phyloP scores from a whole-genome alignment of 2,329 filamentous ascomycete genomes.

The Triangularia setosa region DNA sequence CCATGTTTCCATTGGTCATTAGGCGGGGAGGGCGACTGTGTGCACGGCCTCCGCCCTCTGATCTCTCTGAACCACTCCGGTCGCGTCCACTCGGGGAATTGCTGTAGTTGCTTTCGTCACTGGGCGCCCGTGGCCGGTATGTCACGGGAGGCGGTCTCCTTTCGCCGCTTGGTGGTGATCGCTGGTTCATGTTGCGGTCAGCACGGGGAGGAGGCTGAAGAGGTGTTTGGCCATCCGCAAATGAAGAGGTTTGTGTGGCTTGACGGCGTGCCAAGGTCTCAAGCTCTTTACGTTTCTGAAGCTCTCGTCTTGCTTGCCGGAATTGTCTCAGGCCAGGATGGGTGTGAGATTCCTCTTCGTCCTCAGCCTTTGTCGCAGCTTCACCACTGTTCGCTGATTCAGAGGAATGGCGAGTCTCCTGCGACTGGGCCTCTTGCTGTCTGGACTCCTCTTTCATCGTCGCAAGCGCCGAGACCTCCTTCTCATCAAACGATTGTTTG shows the following conservation, averaged over 20 bases:
- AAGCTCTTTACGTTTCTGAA: constrained; percentile 53
- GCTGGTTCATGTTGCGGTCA: constrained; percentile 19
- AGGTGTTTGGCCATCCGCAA: constrained; percentile 11
- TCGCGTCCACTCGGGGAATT: constrained; percentile 43
- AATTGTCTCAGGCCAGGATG: constrained; percentile 55
- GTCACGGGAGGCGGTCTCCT: constrained; percentile 42
- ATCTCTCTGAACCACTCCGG: constrained; percentile 49
- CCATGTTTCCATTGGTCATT: constrained; percentile 32
- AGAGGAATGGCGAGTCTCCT: constrained; percentile 1
- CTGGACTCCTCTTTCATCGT: constrained; percentile 29
- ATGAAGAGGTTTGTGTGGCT: constrained; percentile 15
- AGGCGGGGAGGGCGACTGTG: constrained; percentile 39
- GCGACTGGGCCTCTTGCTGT: not conserved
- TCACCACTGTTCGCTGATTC: constrained; percentile 19
- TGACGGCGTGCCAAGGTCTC: constrained; percentile 45
- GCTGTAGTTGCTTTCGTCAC: constrained; percentile 38
- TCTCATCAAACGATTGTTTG: constrained; percentile 37
- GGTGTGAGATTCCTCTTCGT: constrained; percentile 35
- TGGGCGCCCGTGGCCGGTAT: constrained; percentile 43
- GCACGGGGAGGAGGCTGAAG: constrained; percentile 11
- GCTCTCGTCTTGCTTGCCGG: constrained; percentile 53
- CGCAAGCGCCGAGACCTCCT: constrained; percentile 24
- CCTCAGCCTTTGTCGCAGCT: constrained; percentile 24
- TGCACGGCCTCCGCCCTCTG: constrained; percentile 42
- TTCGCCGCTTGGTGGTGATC: constrained; percentile 42